Conservation (phyloP, 495 filamentous ascomycete species). For the Achaetomiella virescens region DNA sequence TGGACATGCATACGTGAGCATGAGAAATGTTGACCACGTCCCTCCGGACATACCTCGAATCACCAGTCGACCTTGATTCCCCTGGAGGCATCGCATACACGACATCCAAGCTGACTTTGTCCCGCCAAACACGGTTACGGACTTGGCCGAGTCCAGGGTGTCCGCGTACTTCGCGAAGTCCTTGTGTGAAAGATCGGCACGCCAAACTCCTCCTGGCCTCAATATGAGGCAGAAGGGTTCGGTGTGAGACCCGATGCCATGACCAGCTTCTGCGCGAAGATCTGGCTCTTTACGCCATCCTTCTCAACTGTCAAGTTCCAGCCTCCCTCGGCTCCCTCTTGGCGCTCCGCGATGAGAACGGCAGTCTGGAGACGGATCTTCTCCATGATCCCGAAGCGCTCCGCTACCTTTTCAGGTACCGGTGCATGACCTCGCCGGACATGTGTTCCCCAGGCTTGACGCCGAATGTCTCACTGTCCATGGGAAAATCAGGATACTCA, state of each 20-base stretch:
- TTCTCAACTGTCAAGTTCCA: conserved; percentile 36
- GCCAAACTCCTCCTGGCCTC: conserved; percentile 33
- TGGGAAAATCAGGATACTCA: conserved; percentile 69
- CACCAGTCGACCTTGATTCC: conserved; percentile 67
- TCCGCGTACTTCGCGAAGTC: conserved; percentile 41
- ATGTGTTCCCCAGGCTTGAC: conserved; percentile 62
- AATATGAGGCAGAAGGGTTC: conserved; percentile 36
- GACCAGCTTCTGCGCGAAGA: conserved; percentile 30
- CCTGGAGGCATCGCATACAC: conserved; percentile 58
- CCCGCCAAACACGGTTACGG: conserved; percentile 60
- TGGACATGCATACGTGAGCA: conserved; percentile 8
- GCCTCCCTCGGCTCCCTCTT: conserved; percentile 26
- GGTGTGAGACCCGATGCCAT: conserved; percentile 34
- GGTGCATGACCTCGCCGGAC: conserved; percentile 56
- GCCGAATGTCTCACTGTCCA: conserved; percentile 53
- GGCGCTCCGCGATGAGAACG: conserved; percentile 49
- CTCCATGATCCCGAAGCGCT: conserved; percentile 50
- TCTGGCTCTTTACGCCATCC: conserved; percentile 4
- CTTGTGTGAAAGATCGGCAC: conserved; percentile 58
- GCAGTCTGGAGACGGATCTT: conserved; percentile 48
- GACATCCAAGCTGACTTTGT: conserved; percentile 74
- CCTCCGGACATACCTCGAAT: conserved; percentile 50
- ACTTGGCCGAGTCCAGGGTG: conserved; percentile 29
- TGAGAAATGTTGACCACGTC: not conserved
- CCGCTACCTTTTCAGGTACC: conserved; percentile 61